phyloP scores from a whole-genome alignment of 441 rosid genomes.

The Raphanus hybrid region DNA sequence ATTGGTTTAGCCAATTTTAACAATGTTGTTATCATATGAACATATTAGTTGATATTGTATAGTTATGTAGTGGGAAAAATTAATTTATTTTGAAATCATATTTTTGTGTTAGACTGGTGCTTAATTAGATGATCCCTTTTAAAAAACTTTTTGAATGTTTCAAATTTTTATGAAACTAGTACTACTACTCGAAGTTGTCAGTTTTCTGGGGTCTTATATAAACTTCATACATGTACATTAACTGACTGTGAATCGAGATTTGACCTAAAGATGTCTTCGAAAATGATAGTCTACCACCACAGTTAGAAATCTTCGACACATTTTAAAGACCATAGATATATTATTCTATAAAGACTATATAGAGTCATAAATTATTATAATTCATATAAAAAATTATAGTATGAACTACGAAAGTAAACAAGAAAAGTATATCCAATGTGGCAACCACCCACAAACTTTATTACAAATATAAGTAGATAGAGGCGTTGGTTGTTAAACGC shows the following conservation, averaged over 20 bases:
- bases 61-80: not conserved
- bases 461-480: slow-evolving; percentile 34
- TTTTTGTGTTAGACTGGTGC: slow-evolving; percentile 1
- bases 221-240: not conserved
- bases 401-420: not conserved
- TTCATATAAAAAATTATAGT: not conserved
- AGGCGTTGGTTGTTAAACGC: slow-evolving; percentile 32
- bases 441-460: slow-evolving; percentile 9
- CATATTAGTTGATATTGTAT: not conserved
- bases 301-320: not conserved
- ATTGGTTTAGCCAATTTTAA: not conserved
- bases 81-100: not conserved
- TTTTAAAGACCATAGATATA: not conserved
- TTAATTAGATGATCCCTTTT: not conserved
- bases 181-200: not conserved
- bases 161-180: not conserved
- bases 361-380: not conserved
- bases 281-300: slow-evolving; percentile 13
- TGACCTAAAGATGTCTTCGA: slow-evolving; percentile 3
- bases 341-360: not conserved
- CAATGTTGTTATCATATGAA: not conserved
- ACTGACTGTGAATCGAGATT: not conserved
- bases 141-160: not conserved
- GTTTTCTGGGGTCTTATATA: not conserved
- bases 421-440: slow-evolving; percentile 20